phyloP scores from a whole-genome alignment of 331 rosid species.

The Malus hybrid region DNA sequence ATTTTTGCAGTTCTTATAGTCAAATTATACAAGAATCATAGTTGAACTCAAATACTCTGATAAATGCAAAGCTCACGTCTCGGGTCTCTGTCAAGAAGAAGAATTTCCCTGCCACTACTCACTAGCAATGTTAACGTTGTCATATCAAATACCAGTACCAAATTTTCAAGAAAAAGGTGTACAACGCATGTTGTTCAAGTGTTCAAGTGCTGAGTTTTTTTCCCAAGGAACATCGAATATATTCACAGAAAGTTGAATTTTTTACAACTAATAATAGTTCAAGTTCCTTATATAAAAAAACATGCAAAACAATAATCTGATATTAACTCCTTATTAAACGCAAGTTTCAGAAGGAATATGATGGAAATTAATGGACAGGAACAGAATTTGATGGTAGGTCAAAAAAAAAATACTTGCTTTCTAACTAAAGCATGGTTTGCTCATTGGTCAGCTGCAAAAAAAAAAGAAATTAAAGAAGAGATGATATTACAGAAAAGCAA shows the following conservation, averaged over 20 bases:
- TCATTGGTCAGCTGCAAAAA: not conserved
- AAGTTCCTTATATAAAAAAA: not conserved
- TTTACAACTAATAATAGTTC: not conserved
- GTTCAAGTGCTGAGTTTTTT: not conserved
- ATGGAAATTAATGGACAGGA: not conserved
- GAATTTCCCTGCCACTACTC: not conserved
- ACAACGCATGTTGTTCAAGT: not conserved
- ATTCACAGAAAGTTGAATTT: not conserved
- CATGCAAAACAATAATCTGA: not conserved
- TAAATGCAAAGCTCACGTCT: too few relatives aligned
- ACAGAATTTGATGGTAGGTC: not conserved
- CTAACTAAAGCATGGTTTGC: too few relatives aligned
- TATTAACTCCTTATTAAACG: not conserved
- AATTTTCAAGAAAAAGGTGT: too few relatives aligned
- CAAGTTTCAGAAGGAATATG: not conserved
- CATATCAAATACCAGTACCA: too few relatives aligned
- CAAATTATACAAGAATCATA: not conserved
- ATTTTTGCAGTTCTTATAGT: not conserved
- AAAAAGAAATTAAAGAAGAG: not conserved
- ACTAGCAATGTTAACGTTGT: not conserved
- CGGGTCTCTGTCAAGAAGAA: not conserved
- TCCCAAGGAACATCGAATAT: constrained; percentile 1
- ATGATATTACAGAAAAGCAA: not conserved
- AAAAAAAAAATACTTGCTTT: too few relatives aligned
- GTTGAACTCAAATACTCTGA: not conserved